These are phyloP conservation scores for Phlebopus sp. DNA, from an alignment of 1,284 basidiomycete species.

Conservation along the genomic window DNA sequence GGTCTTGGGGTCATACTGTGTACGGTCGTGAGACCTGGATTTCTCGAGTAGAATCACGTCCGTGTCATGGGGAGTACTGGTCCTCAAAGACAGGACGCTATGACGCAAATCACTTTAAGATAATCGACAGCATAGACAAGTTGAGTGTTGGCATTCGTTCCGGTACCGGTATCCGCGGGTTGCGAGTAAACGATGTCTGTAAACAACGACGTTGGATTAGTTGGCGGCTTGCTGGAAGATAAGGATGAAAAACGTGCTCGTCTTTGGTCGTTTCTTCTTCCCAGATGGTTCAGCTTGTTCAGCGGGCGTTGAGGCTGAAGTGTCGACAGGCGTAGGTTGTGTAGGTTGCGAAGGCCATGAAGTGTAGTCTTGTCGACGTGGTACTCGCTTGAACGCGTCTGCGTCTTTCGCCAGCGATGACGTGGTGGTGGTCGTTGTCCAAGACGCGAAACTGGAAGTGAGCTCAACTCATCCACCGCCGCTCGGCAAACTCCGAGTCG, in stretches of 20 bases:
- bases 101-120: conserved; percentile 52
- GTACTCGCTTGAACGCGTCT: conserved; percentile 56
- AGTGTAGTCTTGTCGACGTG: conserved; percentile 58
- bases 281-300: conserved; percentile 34
- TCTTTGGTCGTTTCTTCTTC: conserved; percentile 66
- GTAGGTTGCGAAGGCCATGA: conserved; percentile 66
- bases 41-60: conserved; percentile 68
- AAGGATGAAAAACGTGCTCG: conserved; percentile 46
- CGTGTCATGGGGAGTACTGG: conserved; percentile 71
- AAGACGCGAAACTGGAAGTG: too few species aligned
- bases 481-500: too few species aligned
- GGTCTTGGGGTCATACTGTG: conserved; percentile 73
- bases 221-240: conserved; percentile 10
- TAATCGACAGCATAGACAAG: conserved; percentile 77
- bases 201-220: conserved; percentile 16
- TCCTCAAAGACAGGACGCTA: neutral
- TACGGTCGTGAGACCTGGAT: conserved; percentile 72
- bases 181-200: conserved; percentile 83
- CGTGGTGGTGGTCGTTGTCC: too few species aligned
- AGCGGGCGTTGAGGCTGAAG: conserved; percentile 21
- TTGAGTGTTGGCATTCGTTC: conserved; percentile 77
- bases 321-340: too few species aligned
- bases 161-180: conserved; percentile 79
- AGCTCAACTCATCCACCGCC: too few species aligned
- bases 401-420: conserved; percentile 57